phyloP scores from a whole-genome alignment of 768 basidiomycete genomes.

The Mycena rosella region DNA sequence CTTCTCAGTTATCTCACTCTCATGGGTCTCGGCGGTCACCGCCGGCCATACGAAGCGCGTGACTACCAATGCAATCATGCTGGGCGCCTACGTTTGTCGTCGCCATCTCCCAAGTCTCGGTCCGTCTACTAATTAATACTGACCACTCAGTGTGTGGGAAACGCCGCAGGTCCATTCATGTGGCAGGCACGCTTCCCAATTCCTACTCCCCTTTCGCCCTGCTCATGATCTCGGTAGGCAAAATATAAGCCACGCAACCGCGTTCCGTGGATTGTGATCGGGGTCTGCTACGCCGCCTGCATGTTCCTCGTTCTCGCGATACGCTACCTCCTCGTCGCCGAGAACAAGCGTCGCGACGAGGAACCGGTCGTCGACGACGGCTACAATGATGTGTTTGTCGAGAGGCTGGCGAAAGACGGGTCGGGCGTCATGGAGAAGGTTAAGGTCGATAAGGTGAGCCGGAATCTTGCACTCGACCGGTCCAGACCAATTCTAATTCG shows the following conservation, averaged over 20 bases:
- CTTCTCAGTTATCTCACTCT: slow-evolving; percentile 55
- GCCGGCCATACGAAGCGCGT: slow-evolving; percentile 52
- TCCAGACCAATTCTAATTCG: too few species aligned
- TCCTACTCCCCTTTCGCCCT: too few species aligned
- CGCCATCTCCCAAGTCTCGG: not conserved
- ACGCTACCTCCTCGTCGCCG: slow-evolving; percentile 64
- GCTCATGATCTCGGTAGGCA: slow-evolving; percentile 32
- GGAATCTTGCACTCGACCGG: not conserved
- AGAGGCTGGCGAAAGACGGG: slow-evolving; percentile 65
- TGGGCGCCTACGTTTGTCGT: slow-evolving; percentile 29
- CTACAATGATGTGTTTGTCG: slow-evolving; percentile 74
- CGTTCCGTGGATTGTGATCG: slow-evolving; percentile 84
- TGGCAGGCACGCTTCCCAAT: slow-evolving; percentile 58
- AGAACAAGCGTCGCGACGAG: slow-evolving; percentile 75
- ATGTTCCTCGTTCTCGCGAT: slow-evolving; percentile 62
- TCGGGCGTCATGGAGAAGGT: slow-evolving; percentile 56
- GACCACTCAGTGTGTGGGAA: slow-evolving; percentile 59
- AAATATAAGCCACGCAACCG: slow-evolving; percentile 78
- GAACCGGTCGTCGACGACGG: slow-evolving; percentile 61
- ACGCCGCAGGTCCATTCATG: slow-evolving; percentile 82
- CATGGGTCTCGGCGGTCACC: slow-evolving; percentile 69
- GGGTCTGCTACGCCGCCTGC: slow-evolving; percentile 69
- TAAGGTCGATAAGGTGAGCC: slow-evolving; percentile 75
- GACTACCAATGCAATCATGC: slow-evolving; percentile 33
- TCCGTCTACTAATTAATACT: slow-evolving; percentile 20